Percentiles rank a stretch among this genome's conserved stretches.
Conservation (phyloP, 1,284 basidiomycete genomes). For the Veloboletus limbatus region DNA sequence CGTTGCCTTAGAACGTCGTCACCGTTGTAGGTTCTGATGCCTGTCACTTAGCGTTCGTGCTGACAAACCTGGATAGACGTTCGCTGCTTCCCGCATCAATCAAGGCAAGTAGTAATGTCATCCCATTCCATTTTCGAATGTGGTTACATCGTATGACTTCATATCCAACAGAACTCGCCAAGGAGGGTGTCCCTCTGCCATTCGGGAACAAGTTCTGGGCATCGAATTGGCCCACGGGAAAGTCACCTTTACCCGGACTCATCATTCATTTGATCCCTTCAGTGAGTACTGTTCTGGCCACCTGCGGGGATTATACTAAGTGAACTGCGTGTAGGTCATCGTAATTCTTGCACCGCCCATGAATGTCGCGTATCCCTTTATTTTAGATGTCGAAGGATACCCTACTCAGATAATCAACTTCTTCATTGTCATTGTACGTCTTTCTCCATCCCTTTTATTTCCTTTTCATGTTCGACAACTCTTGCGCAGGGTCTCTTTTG, state of each 20-base stretch:
- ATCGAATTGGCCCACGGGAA: slow-evolving; percentile 39
- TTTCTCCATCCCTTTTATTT: too few relatives aligned
- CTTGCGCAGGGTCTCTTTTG: slow-evolving; percentile 51
- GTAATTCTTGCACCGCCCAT: slow-evolving; percentile 49
- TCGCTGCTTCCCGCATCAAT: slow-evolving; percentile 44
- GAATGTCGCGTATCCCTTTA: slow-evolving; percentile 47
- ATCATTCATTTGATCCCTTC: slow-evolving; percentile 36
- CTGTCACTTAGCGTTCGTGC: not conserved
- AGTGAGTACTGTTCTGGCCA: slow-evolving; percentile 10
- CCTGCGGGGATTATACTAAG: not conserved
- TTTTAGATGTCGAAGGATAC: slow-evolving; percentile 57
- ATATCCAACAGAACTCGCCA: slow-evolving; percentile 37
- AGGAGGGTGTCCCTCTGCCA: slow-evolving; percentile 42
- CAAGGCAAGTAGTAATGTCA: slow-evolving; percentile 33
- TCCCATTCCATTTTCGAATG: too few relatives aligned
- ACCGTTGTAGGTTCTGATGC: slow-evolving; percentile 25
- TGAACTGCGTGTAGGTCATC: slow-evolving; percentile 37
- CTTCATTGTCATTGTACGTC: slow-evolving; percentile 48
- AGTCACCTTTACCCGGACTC: slow-evolving; percentile 40
- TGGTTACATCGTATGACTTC: not conserved
- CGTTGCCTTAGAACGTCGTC: slow-evolving; percentile 33
- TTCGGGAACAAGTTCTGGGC: slow-evolving; percentile 40
- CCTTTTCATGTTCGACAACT: not conserved
- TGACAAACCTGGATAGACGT: slow-evolving; percentile 35
- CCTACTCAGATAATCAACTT: slow-evolving; percentile 55